Percentiles rank a stretch among this genome's conserved stretches.
phyloP scores from a whole-genome alignment of 768 basidiomycete species.

The Leccinellum albellum region DNA sequence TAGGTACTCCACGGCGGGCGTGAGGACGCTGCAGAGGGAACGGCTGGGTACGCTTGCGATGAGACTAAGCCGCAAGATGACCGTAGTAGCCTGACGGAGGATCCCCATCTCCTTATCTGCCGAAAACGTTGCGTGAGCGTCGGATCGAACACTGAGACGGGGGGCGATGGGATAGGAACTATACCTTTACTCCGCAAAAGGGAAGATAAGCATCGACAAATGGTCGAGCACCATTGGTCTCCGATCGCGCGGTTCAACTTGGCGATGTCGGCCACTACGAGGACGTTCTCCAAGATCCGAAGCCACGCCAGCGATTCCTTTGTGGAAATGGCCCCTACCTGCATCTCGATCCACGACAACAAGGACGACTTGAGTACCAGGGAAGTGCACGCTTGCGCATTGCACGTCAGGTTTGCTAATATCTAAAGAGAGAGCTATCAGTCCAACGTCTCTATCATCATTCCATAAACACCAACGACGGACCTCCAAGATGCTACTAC shows the following conservation, averaged over 20 bases:
- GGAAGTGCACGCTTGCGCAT: slow-evolving; percentile 63
- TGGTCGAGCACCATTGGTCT: slow-evolving; percentile 27
- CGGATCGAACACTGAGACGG: background rate
- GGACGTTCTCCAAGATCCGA: slow-evolving; percentile 30
- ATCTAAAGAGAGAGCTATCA: slow-evolving; percentile 41
- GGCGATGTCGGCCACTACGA: slow-evolving; percentile 43
- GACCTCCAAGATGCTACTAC: slow-evolving; percentile 67
- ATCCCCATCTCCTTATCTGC: slow-evolving; percentile 7
- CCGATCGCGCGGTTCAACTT: slow-evolving; percentile 53
- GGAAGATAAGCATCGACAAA: slow-evolving; percentile 42
- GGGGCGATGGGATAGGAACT: background rate
- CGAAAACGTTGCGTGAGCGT: too few species aligned
- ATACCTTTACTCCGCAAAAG: slow-evolving; percentile 15
- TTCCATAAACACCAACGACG: slow-evolving; percentile 12
- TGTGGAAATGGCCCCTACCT: slow-evolving; percentile 34
- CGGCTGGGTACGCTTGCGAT: slow-evolving; percentile 25
- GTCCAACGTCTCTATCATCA: background rate
- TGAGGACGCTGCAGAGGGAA: slow-evolving; percentile 24
- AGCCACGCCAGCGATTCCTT: too few species aligned
- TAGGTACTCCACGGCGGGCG: too few species aligned
- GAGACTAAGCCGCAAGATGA: slow-evolving; percentile 37
- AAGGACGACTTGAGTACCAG: slow-evolving; percentile 28
- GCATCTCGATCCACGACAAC: slow-evolving; percentile 27
- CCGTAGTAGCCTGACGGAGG: slow-evolving; percentile 26
- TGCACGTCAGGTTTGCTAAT: slow-evolving; percentile 69